These are phyloP conservation scores for Trypanosoma brucei DNA, from an alignment of 208 protist species.

Conservation along the genomic window DNA sequence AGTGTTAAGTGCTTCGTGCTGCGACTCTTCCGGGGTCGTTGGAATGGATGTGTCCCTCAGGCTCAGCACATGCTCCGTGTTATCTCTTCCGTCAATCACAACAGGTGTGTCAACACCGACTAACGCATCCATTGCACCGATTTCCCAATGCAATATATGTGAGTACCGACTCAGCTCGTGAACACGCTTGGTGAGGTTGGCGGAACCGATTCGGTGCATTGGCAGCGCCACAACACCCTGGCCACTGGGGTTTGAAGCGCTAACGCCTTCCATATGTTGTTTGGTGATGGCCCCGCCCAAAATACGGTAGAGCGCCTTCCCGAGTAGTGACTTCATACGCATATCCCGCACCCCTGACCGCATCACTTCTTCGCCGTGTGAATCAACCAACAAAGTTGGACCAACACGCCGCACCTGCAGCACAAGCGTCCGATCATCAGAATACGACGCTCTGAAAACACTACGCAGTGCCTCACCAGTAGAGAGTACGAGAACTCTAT, in stretches of 20 bases:
- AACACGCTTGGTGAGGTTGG: slow-evolving; percentile 12
- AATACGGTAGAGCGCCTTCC: slow-evolving; percentile 79
- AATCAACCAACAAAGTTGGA: slow-evolving; percentile 63
- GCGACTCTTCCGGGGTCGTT: slow-evolving; percentile 29
- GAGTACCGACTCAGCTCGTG: slow-evolving; percentile 46
- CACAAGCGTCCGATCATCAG: slow-evolving; percentile 38
- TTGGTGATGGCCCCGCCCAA: slow-evolving; percentile 20
- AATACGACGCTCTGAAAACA: slow-evolving; percentile 64
- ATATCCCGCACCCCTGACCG: slow-evolving; percentile 41
- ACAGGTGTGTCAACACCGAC: slow-evolving; percentile 81
- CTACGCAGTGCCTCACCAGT: slow-evolving; percentile 64
- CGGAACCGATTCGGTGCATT: slow-evolving; percentile 28
- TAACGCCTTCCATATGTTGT: slow-evolving; percentile 1
- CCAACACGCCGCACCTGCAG: slow-evolving; percentile 60
- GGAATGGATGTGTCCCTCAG: slow-evolving; percentile 34
- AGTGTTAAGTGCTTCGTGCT: slow-evolving; percentile 50
- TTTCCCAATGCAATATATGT: slow-evolving; percentile 68
- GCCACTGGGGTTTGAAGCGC: background rate
- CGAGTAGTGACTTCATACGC: slow-evolving; percentile 55
- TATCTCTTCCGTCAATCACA: slow-evolving; percentile 52
- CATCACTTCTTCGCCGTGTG: slow-evolving; percentile 24
- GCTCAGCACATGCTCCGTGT: slow-evolving; percentile 62
- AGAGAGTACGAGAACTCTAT: slow-evolving; percentile 53
- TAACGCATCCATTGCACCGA: slow-evolving; percentile 64
- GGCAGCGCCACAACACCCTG: slow-evolving; percentile 26